Conservation (phyloP, 164 flowering plant genomes). For the Vitis amurensis region DNA sequence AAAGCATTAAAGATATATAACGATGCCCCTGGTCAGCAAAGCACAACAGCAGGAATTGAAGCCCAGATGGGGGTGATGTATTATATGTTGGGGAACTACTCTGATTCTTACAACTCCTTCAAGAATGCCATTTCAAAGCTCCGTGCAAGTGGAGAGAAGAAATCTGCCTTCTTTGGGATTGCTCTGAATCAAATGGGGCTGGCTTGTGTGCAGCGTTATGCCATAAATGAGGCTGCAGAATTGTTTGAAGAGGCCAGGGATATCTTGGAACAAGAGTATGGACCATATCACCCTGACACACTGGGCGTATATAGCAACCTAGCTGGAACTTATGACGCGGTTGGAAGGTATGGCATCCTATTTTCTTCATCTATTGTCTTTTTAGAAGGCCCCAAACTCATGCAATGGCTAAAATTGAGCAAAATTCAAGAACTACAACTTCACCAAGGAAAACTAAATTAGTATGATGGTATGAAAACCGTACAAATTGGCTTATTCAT, state of each 20-base stretch:
- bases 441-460: no score
- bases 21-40: conserved; percentile 88
- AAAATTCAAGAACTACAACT: no score
- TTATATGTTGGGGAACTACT: conserved; percentile 74
- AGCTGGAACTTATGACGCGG: conserved; percentile 94
- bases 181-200: conserved; percentile 97
- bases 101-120: conserved; percentile 68
- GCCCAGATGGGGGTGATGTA: conserved; percentile 96
- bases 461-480: no score
- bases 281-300: conserved; percentile 92
- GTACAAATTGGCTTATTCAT: no score
- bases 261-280: conserved; percentile 77
- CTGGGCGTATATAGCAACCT: conserved; percentile 96
- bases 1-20: conserved; percentile 72
- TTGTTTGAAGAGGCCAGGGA: conserved; percentile 87
- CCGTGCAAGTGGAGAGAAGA: conserved; percentile 84
- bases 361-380: neutral
- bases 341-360: conserved; percentile 68
- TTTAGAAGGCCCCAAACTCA: no score
- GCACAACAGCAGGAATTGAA: conserved; percentile 85
- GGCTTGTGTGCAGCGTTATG: conserved; percentile 75
- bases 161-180: conserved; percentile 85
- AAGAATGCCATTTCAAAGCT: conserved; percentile 68
- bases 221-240: conserved; percentile 80
- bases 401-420: no score